A percentile compares a stretch with the other conserved stretches of the same genome.
These are phyloP conservation scores for Globisporangium mamillatum DNA, from an alignment of 352 stramenopile genomes.

Conservation along the genomic window DNA sequence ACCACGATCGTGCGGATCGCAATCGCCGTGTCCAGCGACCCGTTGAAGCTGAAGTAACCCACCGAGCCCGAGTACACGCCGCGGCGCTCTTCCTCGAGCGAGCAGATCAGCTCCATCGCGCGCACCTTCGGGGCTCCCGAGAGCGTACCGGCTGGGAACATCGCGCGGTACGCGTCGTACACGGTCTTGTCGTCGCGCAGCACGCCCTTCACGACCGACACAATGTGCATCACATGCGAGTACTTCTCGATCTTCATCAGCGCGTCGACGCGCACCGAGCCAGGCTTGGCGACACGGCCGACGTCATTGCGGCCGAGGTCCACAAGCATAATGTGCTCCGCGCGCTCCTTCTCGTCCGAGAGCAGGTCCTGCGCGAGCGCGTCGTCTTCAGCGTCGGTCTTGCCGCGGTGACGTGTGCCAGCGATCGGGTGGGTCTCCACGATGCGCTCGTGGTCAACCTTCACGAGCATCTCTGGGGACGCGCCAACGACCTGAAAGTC, in stretches of 20 bases:
- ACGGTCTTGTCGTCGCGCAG: constrained; percentile 78
- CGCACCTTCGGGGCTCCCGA: constrained; percentile 88
- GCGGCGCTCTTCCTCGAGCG: constrained; percentile 76
- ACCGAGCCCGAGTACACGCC: constrained; percentile 86
- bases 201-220: constrained; percentile 85
- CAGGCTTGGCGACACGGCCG: constrained; percentile 78
- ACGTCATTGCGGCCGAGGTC: constrained; percentile 90
- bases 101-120: constrained; percentile 88
- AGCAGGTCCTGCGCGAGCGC: constrained; percentile 78
- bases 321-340: constrained; percentile 92
- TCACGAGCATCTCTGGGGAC: constrained; percentile 89
- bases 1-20: constrained; percentile 88
- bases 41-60: constrained; percentile 87
- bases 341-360: constrained; percentile 85
- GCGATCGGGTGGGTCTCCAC: constrained; percentile 90
- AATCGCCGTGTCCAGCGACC: constrained; percentile 86
- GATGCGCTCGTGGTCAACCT: constrained; percentile 79
- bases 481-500: constrained; percentile 87
- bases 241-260: constrained; percentile 92
- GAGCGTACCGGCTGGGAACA: constrained; percentile 86
- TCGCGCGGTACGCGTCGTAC: constrained; percentile 87
- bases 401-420: constrained; percentile 81
- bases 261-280: constrained; percentile 75
- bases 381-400: constrained; percentile 84
- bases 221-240: constrained; percentile 92